Percentiles rank a stretch among this genome's conserved stretches.
phyloP scores from a whole-genome alignment of 2,329 filamentous ascomycete genomes.

The Cladorrhinum sp. region DNA sequence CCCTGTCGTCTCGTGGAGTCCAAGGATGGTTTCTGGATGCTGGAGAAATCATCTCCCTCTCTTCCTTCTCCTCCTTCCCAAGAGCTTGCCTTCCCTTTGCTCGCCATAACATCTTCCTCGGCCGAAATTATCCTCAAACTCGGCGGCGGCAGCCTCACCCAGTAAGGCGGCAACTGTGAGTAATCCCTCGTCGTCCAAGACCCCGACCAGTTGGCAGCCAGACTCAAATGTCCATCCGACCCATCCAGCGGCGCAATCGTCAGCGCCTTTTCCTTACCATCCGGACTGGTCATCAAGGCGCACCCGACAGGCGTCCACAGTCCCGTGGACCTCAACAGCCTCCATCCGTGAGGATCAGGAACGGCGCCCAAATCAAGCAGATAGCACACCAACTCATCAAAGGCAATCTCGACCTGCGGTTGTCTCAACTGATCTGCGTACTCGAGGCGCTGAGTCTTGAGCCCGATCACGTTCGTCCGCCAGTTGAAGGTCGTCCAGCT shows the following conservation, averaged over 20 bases:
- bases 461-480: conserved; percentile 59
- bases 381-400: conserved; percentile 60
- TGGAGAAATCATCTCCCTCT: conserved; percentile 13
- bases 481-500: conserved; percentile 66
- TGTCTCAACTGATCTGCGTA: conserved; percentile 56
- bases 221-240: conserved; percentile 58
- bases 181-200: conserved; percentile 53
- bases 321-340: conserved; percentile 53
- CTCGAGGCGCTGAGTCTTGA: conserved; percentile 61
- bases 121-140: background rate
- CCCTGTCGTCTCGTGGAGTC: conserved; percentile 37
- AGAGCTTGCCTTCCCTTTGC: conserved; percentile 1
- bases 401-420: conserved; percentile 51
- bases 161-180: conserved; percentile 56
- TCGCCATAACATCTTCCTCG: conserved; percentile 8
- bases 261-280: conserved; percentile 48
- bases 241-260: conserved; percentile 55
- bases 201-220: conserved; percentile 55
- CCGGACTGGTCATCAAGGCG: conserved; percentile 52
- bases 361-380: conserved; percentile 62
- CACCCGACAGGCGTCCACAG: conserved; percentile 61
- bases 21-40: conserved; percentile 30
- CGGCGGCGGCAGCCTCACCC: conserved; percentile 48
- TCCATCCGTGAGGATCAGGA: conserved; percentile 58
- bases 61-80: background rate